Evolutionary conservation across 257 asterid genomes (phyloP).

Genomic region (Voacanga thouarsii): DNA sequence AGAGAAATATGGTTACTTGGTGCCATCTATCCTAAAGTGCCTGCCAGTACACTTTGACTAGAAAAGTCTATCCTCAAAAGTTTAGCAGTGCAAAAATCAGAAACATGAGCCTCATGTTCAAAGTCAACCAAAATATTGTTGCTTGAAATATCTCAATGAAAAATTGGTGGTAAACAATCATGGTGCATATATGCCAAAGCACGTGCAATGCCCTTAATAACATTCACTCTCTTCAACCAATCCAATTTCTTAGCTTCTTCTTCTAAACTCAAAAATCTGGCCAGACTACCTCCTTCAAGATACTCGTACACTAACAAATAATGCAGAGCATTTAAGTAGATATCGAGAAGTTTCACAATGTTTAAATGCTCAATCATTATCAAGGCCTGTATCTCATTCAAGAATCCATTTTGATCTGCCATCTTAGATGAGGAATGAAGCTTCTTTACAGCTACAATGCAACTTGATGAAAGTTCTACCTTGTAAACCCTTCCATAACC

Average conservation of each 20-base stretch:
- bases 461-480: slow-evolving; percentile 14
- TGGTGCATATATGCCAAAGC: slow-evolving; percentile 22
- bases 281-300: slow-evolving; percentile 28
- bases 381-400: no score
- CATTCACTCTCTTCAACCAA: slow-evolving; percentile 25
- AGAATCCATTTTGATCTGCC: no score
- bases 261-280: slow-evolving; percentile 8
- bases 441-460: not conserved
- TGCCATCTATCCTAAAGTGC: slow-evolving; percentile 41
- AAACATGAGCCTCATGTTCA: slow-evolving; percentile 25
- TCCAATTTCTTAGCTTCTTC: slow-evolving; percentile 25
- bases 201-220: slow-evolving; percentile 28
- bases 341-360: slow-evolving; percentile 27
- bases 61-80: slow-evolving; percentile 25
- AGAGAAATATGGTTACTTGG: slow-evolving; percentile 16
- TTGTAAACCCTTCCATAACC: slow-evolving; percentile 33
- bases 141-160: slow-evolving; percentile 40
- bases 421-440: no score
- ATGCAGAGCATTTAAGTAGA: slow-evolving; percentile 24
- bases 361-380: slow-evolving; percentile 11
- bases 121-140: slow-evolving; percentile 28
- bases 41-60: slow-evolving; percentile 28
- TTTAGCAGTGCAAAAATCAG: slow-evolving; percentile 42
- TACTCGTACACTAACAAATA: slow-evolving; percentile 33
- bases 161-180: slow-evolving; percentile 23